Evolutionary conservation across 768 basidiomycete species (phyloP).

Genomic region (Amanita fuliginea): DNA sequence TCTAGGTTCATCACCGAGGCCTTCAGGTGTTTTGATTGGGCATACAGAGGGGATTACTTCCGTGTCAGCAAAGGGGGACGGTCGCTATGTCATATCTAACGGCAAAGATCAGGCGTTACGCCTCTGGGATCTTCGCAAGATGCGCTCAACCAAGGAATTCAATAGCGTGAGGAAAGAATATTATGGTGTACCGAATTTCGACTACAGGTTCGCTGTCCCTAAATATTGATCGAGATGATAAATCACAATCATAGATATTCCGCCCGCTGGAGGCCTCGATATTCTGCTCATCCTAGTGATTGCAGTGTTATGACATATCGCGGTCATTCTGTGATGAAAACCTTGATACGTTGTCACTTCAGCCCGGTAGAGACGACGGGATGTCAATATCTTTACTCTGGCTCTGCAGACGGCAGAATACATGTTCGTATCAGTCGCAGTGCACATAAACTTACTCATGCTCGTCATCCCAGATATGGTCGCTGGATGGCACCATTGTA

Average conservation of each 20-base stretch:
- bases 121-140: constrained; percentile 90
- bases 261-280: constrained; percentile 52
- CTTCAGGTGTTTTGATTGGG: constrained; percentile 88
- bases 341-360: constrained; percentile 94
- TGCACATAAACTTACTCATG: constrained; percentile 3
- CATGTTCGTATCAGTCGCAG: constrained; percentile 42
- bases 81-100: constrained; percentile 90
- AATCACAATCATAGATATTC: constrained; percentile 34
- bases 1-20: constrained; percentile 47
- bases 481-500: constrained; percentile 78
- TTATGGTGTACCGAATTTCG: constrained; percentile 55
- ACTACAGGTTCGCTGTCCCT: constrained; percentile 60
- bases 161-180: constrained; percentile 34
- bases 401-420: constrained; percentile 75
- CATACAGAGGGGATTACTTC: constrained; percentile 96
- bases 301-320: constrained; percentile 95
- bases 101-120: constrained; percentile 92
- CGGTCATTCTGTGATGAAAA: constrained; percentile 83
- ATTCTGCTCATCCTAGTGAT: constrained; percentile 68
- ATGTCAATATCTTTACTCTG: constrained; percentile 88
- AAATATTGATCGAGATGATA: background rate
- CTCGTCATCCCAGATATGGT: constrained; percentile 70
- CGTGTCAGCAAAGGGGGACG: constrained; percentile 93
- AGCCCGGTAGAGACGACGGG: constrained; percentile 90
- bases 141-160: constrained; percentile 67